These are phyloP conservation scores for Yamadazyma aaseri DNA, from an alignment of 1,139 yeast species.

Conservation along the genomic window DNA sequence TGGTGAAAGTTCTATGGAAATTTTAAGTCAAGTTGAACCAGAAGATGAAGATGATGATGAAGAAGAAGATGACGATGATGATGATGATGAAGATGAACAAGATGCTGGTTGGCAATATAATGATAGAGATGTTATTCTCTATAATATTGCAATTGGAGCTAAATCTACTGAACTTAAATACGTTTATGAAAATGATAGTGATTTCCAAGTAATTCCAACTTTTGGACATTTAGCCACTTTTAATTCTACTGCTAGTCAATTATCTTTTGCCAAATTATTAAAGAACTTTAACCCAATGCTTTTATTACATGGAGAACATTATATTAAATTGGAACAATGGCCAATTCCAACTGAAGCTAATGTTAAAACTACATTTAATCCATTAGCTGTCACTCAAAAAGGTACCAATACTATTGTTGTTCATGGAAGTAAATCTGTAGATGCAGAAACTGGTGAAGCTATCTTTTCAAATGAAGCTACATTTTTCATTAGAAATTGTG, in stretches of 20 bases:
- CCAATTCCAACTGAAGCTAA: constrained; percentile 77
- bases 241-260: constrained; percentile 50
- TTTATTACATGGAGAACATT: constrained; percentile 94
- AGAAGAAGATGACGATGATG: constrained; percentile 47
- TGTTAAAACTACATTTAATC: constrained; percentile 59
- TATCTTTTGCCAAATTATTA: constrained; percentile 57
- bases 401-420: constrained; percentile 85
- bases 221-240: constrained; percentile 83
- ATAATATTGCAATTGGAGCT: constrained; percentile 91
- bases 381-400: constrained; percentile 79
- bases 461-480: constrained; percentile 83
- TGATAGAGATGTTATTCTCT: constrained; percentile 74
- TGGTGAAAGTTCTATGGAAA: constrained; percentile 77
- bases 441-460: constrained; percentile 65
- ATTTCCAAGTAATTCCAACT: constrained; percentile 89
- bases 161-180: constrained; percentile 73
- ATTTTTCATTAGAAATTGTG: constrained; percentile 81
- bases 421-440: constrained; percentile 71
- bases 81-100: constrained; percentile 52
- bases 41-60: constrained; percentile 52
- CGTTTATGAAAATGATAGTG: constrained; percentile 71
- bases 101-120: constrained; percentile 50
- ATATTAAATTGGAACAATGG: constrained; percentile 71
- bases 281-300: constrained; percentile 86
- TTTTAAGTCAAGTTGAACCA: constrained; percentile 60